Conservation (phyloP, 2,329 filamentous ascomycete genomes). For the Arthrobotrys entomopaga region DNA sequence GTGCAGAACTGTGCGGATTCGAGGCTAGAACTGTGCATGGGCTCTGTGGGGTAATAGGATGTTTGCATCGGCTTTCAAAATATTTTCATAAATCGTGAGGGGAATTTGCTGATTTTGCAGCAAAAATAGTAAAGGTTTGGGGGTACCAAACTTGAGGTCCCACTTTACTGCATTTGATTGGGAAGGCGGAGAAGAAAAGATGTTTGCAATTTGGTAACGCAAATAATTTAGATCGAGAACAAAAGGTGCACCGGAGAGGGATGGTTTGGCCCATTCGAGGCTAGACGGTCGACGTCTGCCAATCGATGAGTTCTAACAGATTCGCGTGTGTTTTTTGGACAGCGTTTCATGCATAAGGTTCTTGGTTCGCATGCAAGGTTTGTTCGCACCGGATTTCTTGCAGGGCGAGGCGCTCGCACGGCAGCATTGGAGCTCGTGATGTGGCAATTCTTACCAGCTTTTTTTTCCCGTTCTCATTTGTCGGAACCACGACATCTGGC, state of each 20-base stretch:
- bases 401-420: conserved; percentile 41
- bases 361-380: conserved; percentile 52
- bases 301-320: conserved; percentile 41
- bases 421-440: conserved; percentile 52
- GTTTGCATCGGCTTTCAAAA: not conserved
- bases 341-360: conserved; percentile 54
- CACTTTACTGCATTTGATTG: not conserved
- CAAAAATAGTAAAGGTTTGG: not conserved
- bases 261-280: conserved; percentile 44
- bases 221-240: conserved; percentile 41
- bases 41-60: conserved; percentile 8
- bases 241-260: conserved; percentile 19
- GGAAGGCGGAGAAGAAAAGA: conserved; percentile 6
- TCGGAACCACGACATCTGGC: not conserved
- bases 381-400: conserved; percentile 49
- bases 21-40: not conserved
- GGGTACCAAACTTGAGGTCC: not conserved
- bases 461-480: not conserved
- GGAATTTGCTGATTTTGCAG: not conserved
- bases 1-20: too few relatives aligned
- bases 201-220: conserved; percentile 42
- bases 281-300: conserved; percentile 22
- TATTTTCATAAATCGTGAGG: not conserved
- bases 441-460: conserved; percentile 33
- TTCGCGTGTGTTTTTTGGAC: conserved; percentile 45